Evolutionary conservation across 257 asterid genomes (phyloP), one percentile per base, ranked within the genome.

Genomic region (Capsicum rhomboideum): DNA sequence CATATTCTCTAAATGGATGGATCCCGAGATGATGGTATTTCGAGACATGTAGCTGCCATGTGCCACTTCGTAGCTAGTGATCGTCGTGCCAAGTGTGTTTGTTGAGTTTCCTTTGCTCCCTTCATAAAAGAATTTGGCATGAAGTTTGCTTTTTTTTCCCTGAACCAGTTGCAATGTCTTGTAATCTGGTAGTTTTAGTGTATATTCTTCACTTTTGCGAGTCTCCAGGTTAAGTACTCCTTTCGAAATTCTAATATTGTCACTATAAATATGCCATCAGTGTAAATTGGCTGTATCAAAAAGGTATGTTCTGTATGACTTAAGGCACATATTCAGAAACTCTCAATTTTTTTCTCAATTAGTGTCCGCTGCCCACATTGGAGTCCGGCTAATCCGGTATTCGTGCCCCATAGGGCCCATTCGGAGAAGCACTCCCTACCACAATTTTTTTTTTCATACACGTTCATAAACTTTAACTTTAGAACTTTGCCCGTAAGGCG

Each of bases 231-330:
- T 72, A n/a, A 28, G 17, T 71, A 23, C 56, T 44, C 23, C 42
- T 42, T 46, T 14, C 34, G 16, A 74, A 74, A 8, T 49, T 23
- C 59, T 49, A 26, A 23, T 75, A 16, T 50, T 49, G 49, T 75
- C 81, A 44, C 10, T 74, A 75, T 75, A 75, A 49, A 75, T 75
- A 75, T 50, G 81, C 44, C 63, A 49, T 75, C 44, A 49, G 26
- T 75, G 81, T 75, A 75, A 75, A 75, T 50, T 75, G 81, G 17
- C 81, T 75, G 80, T 75, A 74, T 46, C 59, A 74, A 74, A 66
- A 46, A 74, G 59, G 80, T 74, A 23, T 46, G 59, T 49, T 75
- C 42, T 26, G 79, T 68, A 68, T 68, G 29, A 20, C 10, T n/a
- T 2, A 40, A 37, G 20, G 55, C 29, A 37, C 78, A 37, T 37